Evolutionary conservation across 768 basidiomycete species (phyloP).

Genomic region (Strobilomyces dryophilus): DNA sequence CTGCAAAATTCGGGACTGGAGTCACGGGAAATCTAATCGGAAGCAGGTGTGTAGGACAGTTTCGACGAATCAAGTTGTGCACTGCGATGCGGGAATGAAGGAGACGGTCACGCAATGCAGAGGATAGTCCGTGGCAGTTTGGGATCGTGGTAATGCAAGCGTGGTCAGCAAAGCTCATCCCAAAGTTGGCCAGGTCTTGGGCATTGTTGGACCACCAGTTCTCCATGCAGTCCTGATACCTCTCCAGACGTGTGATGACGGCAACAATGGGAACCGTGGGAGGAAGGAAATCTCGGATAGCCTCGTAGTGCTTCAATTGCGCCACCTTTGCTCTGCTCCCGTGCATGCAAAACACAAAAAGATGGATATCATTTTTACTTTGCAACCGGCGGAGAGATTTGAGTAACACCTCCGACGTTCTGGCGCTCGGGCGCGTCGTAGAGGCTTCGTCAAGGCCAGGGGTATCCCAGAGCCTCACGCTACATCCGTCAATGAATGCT

Average conservation of each 20-base stretch:
- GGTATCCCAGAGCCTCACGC: slow-evolving; percentile 13
- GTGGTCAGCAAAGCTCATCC: slow-evolving; percentile 18
- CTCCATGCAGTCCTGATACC: slow-evolving; percentile 19
- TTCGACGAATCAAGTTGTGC: slow-evolving; percentile 13
- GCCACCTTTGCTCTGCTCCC: slow-evolving; percentile 16
- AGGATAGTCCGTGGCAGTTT: background rate
- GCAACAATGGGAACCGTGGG: slow-evolving; percentile 13
- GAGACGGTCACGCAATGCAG: slow-evolving; percentile 10
- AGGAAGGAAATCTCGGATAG: slow-evolving; percentile 6
- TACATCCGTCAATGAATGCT: slow-evolving; percentile 9
- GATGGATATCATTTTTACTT: slow-evolving; percentile 9
- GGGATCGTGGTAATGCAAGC: slow-evolving; percentile 19
- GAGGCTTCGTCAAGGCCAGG: slow-evolving; percentile 18
- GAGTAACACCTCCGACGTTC: slow-evolving; percentile 1
- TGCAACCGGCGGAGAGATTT: slow-evolving; percentile 8
- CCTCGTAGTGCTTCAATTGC: slow-evolving; percentile 15
- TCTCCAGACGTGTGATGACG: slow-evolving; percentile 19
- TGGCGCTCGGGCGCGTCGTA: background rate
- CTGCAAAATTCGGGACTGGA: background rate
- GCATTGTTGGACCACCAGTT: slow-evolving; percentile 20
- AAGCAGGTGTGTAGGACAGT: background rate
- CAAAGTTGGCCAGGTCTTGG: slow-evolving; percentile 3
- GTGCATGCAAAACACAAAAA: slow-evolving; percentile 21
- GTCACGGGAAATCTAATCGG: slow-evolving; percentile 8
- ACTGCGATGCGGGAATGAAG: slow-evolving; percentile 8